phyloP scores from a whole-genome alignment of 2,329 filamentous ascomycete species.

The Alternaria sp. region DNA sequence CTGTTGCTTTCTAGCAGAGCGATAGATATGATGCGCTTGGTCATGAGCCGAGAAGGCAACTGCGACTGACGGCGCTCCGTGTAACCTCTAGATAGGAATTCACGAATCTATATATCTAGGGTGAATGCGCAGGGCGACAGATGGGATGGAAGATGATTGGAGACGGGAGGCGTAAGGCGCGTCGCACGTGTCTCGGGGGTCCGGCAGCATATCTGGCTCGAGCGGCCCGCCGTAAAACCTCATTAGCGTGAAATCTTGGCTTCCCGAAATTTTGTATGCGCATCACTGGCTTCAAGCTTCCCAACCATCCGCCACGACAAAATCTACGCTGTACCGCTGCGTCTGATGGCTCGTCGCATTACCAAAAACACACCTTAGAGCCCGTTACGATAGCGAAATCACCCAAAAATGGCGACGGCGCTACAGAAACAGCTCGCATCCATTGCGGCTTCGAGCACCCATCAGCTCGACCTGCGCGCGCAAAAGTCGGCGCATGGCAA shows the following conservation, averaged over 20 bases:
- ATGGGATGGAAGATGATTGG: slow-evolving; percentile 3
- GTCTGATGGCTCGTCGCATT: slow-evolving; percentile 38
- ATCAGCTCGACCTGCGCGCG: slow-evolving; percentile 90
- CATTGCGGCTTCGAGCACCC: slow-evolving; percentile 88
- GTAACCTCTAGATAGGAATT: neutral
- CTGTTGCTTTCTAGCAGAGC: neutral
- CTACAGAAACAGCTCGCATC: slow-evolving; percentile 94
- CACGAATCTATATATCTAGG: neutral
- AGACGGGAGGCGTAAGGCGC: slow-evolving; percentile 11
- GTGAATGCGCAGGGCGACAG: neutral
- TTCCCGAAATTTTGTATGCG: slow-evolving; percentile 29
- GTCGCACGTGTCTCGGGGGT: slow-evolving; percentile 22
- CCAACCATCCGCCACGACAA: slow-evolving; percentile 28
- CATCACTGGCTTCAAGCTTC: slow-evolving; percentile 12
- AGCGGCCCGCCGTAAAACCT: slow-evolving; percentile 23
- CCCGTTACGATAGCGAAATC: neutral
- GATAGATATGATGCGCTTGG: neutral
- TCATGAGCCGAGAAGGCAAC: neutral
- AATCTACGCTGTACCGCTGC: slow-evolving; percentile 23
- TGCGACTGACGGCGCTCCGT: neutral
- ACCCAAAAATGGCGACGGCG: slow-evolving; percentile 72
- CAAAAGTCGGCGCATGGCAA: slow-evolving; percentile 92
- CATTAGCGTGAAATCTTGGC: slow-evolving; percentile 35
- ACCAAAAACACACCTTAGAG: neutral
- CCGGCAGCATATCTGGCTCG: slow-evolving; percentile 12